Evolutionary conservation across 2,329 filamentous ascomycete genomes (phyloP), one percentile per base, ranked within the genome.

Genomic region (Colletotrichum scovillei): DNA sequence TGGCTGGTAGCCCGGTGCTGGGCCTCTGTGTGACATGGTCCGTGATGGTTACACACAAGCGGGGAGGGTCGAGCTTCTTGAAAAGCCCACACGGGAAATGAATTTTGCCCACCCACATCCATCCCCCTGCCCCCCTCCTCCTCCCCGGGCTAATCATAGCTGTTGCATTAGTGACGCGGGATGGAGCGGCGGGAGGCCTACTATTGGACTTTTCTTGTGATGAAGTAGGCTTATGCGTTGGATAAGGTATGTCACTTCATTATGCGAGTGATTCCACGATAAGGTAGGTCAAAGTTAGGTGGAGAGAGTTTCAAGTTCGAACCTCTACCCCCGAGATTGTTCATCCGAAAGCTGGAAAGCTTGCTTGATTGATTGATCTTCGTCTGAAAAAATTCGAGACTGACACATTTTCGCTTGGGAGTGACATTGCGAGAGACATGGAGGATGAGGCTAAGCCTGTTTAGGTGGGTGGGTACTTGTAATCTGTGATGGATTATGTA

Each of bases 81-180:
- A n/a, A 46, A 16, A 11, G 26, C 60, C 56, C 56, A 24, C 56
- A 58, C 35, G 26, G n/a, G 59, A 52, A 52, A 63, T 63, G 59
- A 63, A 49, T 49, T 49, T 49, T 49, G 42, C 3, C 19, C 14
- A 22, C 38, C 28, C 24, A 52, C 11, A 7, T 26, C 11, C 30
- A 8, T 12, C 42, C 19, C 58, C 35, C 19, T 32, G 8, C 16
- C 38, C 59, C 42, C 28, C 6, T 5, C 42, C 16, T 42, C 16
- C 35, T 12, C 26, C 38, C 38, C 14, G 38, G 38, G 38, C 59
- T 52, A 63, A 63, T 63, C 59, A 52, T 32, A 32, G 60, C 46
- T 32, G 60, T 30, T 52, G 60, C 42, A 63, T 52, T 52, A 52
- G 60, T 46, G 60, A 28, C 49, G 60, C 19, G 59, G 59, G 59